A percentile compares a stretch with the other conserved stretches of the same genome.
phyloP scores from a whole-genome alignment of 2,329 filamentous ascomycete species.

The Penicillium verrucosum region DNA sequence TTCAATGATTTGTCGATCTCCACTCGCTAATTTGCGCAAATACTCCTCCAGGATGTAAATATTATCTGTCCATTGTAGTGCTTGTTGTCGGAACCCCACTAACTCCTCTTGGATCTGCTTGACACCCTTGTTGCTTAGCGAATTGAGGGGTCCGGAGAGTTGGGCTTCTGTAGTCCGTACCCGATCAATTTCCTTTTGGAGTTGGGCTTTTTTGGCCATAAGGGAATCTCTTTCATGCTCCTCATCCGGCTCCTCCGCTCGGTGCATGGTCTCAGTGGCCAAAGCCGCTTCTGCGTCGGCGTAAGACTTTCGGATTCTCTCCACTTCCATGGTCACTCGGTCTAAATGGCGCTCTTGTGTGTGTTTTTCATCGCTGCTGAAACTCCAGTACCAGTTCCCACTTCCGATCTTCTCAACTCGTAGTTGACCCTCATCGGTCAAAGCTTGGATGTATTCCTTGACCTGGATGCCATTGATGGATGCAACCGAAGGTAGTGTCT shows the following conservation, averaged over 20 bases:
- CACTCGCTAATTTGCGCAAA: constrained; percentile 36
- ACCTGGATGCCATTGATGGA: constrained; percentile 65
- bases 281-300: constrained; percentile 37
- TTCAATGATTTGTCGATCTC: constrained; percentile 46
- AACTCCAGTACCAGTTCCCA: constrained; percentile 71
- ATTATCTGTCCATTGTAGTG: constrained; percentile 45
- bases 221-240: constrained; percentile 23
- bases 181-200: constrained; percentile 31
- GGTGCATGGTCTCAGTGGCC: constrained; percentile 35
- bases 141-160: constrained; percentile 19
- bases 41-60: constrained; percentile 44
- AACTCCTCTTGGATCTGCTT: constrained; percentile 34
- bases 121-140: constrained; percentile 33
- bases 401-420: constrained; percentile 67
- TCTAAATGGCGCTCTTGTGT: constrained; percentile 37
- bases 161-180: constrained; percentile 38
- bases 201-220: constrained; percentile 18
- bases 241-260: constrained; percentile 27
- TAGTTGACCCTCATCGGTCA: constrained; percentile 60
- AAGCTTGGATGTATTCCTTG: constrained; percentile 63
- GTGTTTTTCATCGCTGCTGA: constrained; percentile 57
- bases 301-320: constrained; percentile 25
- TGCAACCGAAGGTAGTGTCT: constrained; percentile 58
- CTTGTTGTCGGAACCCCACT: constrained; percentile 29
- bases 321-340: constrained; percentile 30